These are phyloP conservation scores for Nectriaceae sp. DNA, from an alignment of 2,329 filamentous ascomycete genomes.

Conservation along the genomic window DNA sequence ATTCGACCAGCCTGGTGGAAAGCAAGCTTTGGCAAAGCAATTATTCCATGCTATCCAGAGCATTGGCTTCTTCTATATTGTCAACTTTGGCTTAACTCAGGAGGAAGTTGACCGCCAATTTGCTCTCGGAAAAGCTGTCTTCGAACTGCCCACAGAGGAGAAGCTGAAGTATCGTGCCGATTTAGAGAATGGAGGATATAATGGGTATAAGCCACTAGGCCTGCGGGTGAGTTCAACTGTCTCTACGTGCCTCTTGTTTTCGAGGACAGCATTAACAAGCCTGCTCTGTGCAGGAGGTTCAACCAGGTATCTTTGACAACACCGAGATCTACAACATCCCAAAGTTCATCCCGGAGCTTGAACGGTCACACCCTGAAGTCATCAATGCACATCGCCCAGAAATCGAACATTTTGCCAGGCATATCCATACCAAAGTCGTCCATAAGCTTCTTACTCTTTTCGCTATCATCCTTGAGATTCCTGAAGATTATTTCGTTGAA, in stretches of 20 bases:
- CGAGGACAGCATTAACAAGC: neutral
- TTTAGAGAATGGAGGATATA: constrained; percentile 55
- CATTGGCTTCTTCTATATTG: constrained; percentile 56
- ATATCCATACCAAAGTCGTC: constrained; percentile 36
- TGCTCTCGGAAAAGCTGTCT: constrained; percentile 56
- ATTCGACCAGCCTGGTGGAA: constrained; percentile 7
- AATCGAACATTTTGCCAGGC: constrained; percentile 38
- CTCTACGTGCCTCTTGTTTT: neutral
- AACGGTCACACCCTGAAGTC: constrained; percentile 34
- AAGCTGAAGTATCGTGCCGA: constrained; percentile 58
- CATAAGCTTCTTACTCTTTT: constrained; percentile 37
- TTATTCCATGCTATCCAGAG: neutral
- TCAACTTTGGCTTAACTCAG: constrained; percentile 60
- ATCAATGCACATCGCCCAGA: constrained; percentile 31
- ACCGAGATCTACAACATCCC: constrained; percentile 44
- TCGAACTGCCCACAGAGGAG: constrained; percentile 53
- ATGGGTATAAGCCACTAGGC: constrained; percentile 55
- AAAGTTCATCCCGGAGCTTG: constrained; percentile 39
- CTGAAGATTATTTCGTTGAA: constrained; percentile 54
- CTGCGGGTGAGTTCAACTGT: constrained; percentile 26
- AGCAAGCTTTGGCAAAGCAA: constrained; percentile 5
- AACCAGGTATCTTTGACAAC: constrained; percentile 38
- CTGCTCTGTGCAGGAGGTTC: constrained; percentile 25
- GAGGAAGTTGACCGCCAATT: constrained; percentile 60
- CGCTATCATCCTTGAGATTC: constrained; percentile 56